These are phyloP conservation scores for Vitis hybrid DNA, from an alignment of 177 flowering plant species.

Conservation along the genomic window DNA sequence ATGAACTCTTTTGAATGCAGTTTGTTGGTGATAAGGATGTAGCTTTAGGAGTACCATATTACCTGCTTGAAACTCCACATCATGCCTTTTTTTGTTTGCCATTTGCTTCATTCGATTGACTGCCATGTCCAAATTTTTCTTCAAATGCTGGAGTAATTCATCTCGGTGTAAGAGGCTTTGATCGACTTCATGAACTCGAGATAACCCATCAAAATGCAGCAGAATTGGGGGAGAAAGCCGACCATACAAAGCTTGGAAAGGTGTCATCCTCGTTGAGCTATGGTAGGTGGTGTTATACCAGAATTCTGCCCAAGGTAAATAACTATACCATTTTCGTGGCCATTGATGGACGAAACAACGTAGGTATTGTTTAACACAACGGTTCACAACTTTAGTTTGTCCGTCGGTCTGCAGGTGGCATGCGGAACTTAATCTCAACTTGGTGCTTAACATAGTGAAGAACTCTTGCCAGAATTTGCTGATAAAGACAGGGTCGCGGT, in stretches of 20 bases:
- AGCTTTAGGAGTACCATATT: too few relatives aligned
- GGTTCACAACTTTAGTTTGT: constrained; percentile 2
- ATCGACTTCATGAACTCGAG: too few relatives aligned
- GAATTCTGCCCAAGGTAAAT: constrained; percentile 9
- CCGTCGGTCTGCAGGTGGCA: constrained; percentile 1
- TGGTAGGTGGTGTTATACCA: constrained; percentile 15
- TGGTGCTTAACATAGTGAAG: background rate
- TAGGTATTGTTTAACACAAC: background rate
- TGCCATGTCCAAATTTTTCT: too few relatives aligned
- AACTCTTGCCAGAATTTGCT: background rate
- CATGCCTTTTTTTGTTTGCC: too few relatives aligned
- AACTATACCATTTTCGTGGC: background rate
- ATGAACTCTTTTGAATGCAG: too few relatives aligned
- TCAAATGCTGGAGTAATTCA: too few relatives aligned
- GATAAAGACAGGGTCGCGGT: background rate
- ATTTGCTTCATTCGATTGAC: too few relatives aligned
- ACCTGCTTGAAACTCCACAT: too few relatives aligned
- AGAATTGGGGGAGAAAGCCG: background rate
- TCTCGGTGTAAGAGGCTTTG: too few relatives aligned
- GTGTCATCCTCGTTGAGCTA: background rate
- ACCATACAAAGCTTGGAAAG: constrained; percentile 15
- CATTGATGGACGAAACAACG: background rate
- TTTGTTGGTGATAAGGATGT: too few relatives aligned
- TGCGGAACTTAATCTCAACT: background rate
- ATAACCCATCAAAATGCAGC: too few relatives aligned